Evolutionary conservation across 2,329 filamentous ascomycete species (phyloP).

Genomic region (Cladophialophora chaetospira): DNA sequence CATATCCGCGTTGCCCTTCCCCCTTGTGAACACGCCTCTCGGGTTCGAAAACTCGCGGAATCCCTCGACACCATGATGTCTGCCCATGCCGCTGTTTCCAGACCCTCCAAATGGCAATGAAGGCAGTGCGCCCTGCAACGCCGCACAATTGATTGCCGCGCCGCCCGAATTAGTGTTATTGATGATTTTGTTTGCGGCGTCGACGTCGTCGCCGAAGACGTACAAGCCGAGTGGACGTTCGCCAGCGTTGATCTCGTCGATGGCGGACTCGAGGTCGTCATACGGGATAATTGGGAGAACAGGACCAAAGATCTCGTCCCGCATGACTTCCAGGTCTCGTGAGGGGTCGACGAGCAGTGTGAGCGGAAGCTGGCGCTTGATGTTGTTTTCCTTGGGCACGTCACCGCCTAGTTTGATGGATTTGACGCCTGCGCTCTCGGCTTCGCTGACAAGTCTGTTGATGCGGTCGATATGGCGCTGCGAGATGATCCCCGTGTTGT

Average conservation of each 20-base stretch:
- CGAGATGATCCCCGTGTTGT: slow-evolving; percentile 43
- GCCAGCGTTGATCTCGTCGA: slow-evolving; percentile 33
- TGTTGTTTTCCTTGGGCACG: background rate
- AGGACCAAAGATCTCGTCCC: slow-evolving; percentile 48
- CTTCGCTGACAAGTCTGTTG: slow-evolving; percentile 37
- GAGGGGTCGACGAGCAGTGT: background rate
- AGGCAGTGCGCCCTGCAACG: slow-evolving; percentile 47
- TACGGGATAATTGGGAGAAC: slow-evolving; percentile 45
- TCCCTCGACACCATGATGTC: slow-evolving; percentile 53
- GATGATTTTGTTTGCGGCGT: slow-evolving; percentile 40
- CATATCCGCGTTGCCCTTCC: background rate
- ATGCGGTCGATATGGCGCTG: slow-evolving; percentile 47
- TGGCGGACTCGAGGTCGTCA: slow-evolving; percentile 34
- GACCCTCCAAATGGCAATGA: slow-evolving; percentile 53
- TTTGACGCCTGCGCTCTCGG: slow-evolving; percentile 39
- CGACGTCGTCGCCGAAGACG: slow-evolving; percentile 42
- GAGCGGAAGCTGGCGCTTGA: background rate
- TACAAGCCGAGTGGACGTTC: slow-evolving; percentile 47
- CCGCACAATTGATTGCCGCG: slow-evolving; percentile 54
- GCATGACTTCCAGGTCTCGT: slow-evolving; percentile 3
- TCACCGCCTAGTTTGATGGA: background rate
- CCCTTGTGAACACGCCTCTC: slow-evolving; percentile 8
- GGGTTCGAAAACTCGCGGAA: slow-evolving; percentile 36
- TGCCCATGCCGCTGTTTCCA: slow-evolving; percentile 52
- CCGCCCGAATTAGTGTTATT: slow-evolving; percentile 50